A percentile compares a stretch with the other conserved stretches of the same genome.
Conservation (phyloP, 2,329 filamentous ascomycete genomes). For the Rhytidhysteron rufulum region DNA sequence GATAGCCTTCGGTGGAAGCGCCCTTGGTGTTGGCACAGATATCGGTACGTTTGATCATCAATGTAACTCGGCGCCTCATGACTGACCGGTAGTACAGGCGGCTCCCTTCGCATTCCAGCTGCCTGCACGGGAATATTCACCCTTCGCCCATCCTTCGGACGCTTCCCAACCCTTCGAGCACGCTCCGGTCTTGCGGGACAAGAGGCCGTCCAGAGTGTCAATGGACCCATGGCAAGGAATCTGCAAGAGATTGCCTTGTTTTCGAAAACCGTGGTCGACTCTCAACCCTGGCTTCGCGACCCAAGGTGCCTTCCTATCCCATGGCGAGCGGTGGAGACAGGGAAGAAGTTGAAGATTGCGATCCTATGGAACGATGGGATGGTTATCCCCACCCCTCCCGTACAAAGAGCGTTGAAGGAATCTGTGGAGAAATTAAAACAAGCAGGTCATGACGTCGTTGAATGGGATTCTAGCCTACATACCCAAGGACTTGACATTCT, state of each 20-base stretch:
- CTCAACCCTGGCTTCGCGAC: slow-evolving; percentile 51
- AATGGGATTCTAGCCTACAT: slow-evolving; percentile 55
- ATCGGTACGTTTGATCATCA: slow-evolving; percentile 40
- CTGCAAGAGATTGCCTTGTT: slow-evolving; percentile 50
- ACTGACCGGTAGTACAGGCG: slow-evolving; percentile 30
- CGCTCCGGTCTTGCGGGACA: slow-evolving; percentile 61
- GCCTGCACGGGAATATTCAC: slow-evolving; percentile 58
- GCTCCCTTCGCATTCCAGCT: slow-evolving; percentile 54
- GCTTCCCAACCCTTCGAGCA: slow-evolving; percentile 55
- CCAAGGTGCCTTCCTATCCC: slow-evolving; percentile 52
- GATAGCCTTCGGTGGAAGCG: slow-evolving; percentile 56
- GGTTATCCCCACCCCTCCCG: slow-evolving; percentile 50
- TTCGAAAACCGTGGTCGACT: slow-evolving; percentile 37
- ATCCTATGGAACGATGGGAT: slow-evolving; percentile 51
- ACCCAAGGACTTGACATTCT: slow-evolving; percentile 25
- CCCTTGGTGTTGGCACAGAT: slow-evolving; percentile 61
- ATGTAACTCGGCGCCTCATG: background rate
- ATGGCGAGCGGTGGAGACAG: slow-evolving; percentile 45
- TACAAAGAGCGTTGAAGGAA: slow-evolving; percentile 53
- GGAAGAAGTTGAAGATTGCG: slow-evolving; percentile 56
- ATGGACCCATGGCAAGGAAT: slow-evolving; percentile 58
- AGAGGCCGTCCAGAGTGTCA: slow-evolving; percentile 61
- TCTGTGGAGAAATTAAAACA: slow-evolving; percentile 50
- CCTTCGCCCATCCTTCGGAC: slow-evolving; percentile 54
- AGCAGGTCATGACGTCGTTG: slow-evolving; percentile 53